Evolutionary conservation across 1,284 basidiomycete genomes (phyloP).

Genomic region (Malassezia restricta): DNA sequence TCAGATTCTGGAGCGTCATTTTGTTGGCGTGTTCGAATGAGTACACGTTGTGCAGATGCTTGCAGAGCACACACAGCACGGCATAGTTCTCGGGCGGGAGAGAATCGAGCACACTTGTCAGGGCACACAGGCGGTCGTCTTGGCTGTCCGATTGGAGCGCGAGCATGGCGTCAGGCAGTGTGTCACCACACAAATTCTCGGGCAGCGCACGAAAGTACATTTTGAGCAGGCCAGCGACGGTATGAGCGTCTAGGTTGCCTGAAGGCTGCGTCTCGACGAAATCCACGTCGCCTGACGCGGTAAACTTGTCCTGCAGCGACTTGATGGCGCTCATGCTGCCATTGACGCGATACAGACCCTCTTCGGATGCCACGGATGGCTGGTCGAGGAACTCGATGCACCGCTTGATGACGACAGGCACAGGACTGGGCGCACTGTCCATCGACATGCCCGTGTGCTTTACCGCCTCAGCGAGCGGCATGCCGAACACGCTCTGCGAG

Average conservation of each 20-base stretch:
- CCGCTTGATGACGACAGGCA: constrained; percentile 88
- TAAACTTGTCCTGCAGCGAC: constrained; percentile 80
- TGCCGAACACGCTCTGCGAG: constrained; percentile 61
- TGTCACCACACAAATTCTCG: constrained; percentile 27
- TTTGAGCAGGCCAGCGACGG: constrained; percentile 40
- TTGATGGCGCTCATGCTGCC: constrained; percentile 67
- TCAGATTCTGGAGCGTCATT: constrained; percentile 97
- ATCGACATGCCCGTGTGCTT: constrained; percentile 64
- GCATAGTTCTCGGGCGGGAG: constrained; percentile 88
- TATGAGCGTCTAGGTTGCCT: constrained; percentile 29
- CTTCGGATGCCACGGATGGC: constrained; percentile 83
- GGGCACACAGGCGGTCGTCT: constrained; percentile 72
- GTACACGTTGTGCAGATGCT: constrained; percentile 90
- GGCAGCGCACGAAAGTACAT: constrained; percentile 39
- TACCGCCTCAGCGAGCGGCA: constrained; percentile 73
- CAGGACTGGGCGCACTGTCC: constrained; percentile 25
- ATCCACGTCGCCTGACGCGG: constrained; percentile 51
- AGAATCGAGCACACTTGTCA: constrained; percentile 70
- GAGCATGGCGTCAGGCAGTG: not conserved
- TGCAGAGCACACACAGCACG: constrained; percentile 76
- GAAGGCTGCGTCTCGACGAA: constrained; percentile 10
- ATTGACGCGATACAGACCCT: constrained; percentile 82
- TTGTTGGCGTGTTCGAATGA: constrained; percentile 82
- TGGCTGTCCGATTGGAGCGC: constrained; percentile 64
- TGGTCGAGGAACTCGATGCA: constrained; percentile 54